Conservation (phyloP, 495 filamentous ascomycete genomes). For the Durotheca rogersii region DNA sequence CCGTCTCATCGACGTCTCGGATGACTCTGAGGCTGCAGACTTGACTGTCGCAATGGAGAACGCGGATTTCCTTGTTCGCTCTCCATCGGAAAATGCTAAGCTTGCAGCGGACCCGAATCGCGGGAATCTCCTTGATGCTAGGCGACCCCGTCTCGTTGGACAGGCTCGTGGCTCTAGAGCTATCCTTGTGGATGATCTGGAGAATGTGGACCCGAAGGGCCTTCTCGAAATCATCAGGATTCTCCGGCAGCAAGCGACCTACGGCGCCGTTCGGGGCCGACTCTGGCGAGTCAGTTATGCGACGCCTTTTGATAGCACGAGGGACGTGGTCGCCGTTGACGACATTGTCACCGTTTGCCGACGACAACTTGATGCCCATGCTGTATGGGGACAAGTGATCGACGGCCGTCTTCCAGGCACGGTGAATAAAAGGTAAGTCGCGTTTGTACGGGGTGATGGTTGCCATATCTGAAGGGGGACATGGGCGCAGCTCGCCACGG, state of each 20-base stretch:
- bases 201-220: constrained; percentile 50
- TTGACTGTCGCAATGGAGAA: constrained; percentile 50
- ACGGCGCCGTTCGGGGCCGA: constrained; percentile 25
- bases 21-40: constrained; percentile 48
- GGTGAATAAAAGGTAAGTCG: constrained; percentile 37
- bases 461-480: constrained; percentile 39
- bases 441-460: constrained; percentile 37
- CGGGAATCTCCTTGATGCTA: constrained; percentile 39
- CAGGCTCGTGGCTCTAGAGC: constrained; percentile 40
- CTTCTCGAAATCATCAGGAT: constrained; percentile 35
- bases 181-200: constrained; percentile 48
- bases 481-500: constrained; percentile 36
- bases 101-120: constrained; percentile 46
- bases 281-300: constrained; percentile 36
- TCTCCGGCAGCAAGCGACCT: constrained; percentile 32
- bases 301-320: constrained; percentile 44
- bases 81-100: constrained; percentile 41
- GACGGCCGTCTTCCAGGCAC: constrained; percentile 38
- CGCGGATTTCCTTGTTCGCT: constrained; percentile 23
- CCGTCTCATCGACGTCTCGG: constrained; percentile 44
- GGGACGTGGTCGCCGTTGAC: constrained; percentile 31
- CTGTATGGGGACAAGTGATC: constrained; percentile 31
- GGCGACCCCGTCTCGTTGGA: constrained; percentile 42
- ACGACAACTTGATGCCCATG: constrained; percentile 47
- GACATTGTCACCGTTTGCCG: constrained; percentile 37